These are phyloP conservation scores for Calonectria ilicicola DNA, from an alignment of 2,329 filamentous ascomycete genomes.

Conservation along the genomic window DNA sequence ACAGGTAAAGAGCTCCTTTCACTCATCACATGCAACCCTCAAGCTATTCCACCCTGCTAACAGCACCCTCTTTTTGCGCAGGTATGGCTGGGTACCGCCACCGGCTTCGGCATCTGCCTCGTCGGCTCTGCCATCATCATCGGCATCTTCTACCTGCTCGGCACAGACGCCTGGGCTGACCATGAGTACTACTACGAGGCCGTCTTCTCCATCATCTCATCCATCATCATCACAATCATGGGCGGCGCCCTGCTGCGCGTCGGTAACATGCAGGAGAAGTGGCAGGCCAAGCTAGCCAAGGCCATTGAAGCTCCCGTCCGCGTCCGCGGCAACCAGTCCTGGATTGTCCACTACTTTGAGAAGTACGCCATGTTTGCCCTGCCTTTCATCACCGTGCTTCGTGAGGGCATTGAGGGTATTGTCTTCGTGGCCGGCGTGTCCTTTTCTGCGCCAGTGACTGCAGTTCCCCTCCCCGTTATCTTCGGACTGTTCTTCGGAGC, in stretches of 20 bases:
- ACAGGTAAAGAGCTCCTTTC: slow-evolving; percentile 62
- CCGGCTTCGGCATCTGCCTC: slow-evolving; percentile 66
- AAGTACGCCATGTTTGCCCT: slow-evolving; percentile 90
- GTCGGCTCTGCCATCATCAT: slow-evolving; percentile 76
- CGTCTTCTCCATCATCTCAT: slow-evolving; percentile 79
- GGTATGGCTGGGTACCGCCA: slow-evolving; percentile 67
- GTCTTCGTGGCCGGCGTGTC: slow-evolving; percentile 91
- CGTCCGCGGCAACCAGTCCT: slow-evolving; percentile 56
- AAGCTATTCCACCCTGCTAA: not conserved
- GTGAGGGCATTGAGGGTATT: slow-evolving; percentile 88
- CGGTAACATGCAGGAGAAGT: slow-evolving; percentile 87
- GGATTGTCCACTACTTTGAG: slow-evolving; percentile 74
- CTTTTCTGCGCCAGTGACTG: slow-evolving; percentile 77
- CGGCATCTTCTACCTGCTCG: slow-evolving; percentile 77
- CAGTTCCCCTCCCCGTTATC: slow-evolving; percentile 83
- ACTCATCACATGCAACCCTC: not conserved
- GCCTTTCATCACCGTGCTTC: slow-evolving; percentile 86
- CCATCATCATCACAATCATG: slow-evolving; percentile 86
- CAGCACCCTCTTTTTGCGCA: slow-evolving; percentile 40
- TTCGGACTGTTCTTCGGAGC: slow-evolving; percentile 76
- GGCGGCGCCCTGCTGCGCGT: slow-evolving; percentile 84
- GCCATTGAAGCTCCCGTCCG: slow-evolving; percentile 68
- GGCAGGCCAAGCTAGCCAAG: slow-evolving; percentile 82
- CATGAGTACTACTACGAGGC: slow-evolving; percentile 88
- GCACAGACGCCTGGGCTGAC: slow-evolving; percentile 74